These are phyloP conservation scores for Naganishia randhawae DNA, from an alignment of 768 basidiomycete genomes.

Conservation along the genomic window DNA sequence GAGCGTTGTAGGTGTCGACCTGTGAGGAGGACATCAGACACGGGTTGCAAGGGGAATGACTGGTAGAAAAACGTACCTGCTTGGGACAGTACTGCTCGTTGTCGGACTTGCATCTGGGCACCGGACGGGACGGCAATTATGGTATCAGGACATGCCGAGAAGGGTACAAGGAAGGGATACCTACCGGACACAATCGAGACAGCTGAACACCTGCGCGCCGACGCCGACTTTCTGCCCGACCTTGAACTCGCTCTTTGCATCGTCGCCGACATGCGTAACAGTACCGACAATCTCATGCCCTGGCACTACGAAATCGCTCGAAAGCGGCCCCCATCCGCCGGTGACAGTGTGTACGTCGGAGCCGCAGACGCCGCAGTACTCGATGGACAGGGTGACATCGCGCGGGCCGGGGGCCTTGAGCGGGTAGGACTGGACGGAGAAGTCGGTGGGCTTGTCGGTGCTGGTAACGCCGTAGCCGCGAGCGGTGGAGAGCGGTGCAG, in stretches of 20 bases:
- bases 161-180: background rate
- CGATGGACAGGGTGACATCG: conserved; percentile 46
- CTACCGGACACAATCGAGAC: conserved; percentile 54
- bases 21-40: background rate
- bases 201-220: conserved; percentile 58
- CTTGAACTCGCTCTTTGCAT: conserved; percentile 58
- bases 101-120: conserved; percentile 52
- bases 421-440: conserved; percentile 41
- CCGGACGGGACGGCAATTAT: background rate
- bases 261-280: conserved; percentile 58
- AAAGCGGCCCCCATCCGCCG: conserved; percentile 53
- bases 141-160: background rate
- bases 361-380: conserved; percentile 53
- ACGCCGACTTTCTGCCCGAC: conserved; percentile 61
- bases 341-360: conserved; percentile 56
- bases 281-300: conserved; percentile 62
- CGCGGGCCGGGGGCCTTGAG: conserved; percentile 40
- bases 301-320: conserved; percentile 34
- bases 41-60: background rate
- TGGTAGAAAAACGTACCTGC: background rate
- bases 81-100: conserved; percentile 61
- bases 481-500: background rate
- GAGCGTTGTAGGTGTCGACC: conserved; percentile 49
- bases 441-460: conserved; percentile 44
- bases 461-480: conserved; percentile 29